Evolutionary conservation across 345 rosid genomes (phyloP).

Genomic region (Gynandropsis gynandra): DNA sequence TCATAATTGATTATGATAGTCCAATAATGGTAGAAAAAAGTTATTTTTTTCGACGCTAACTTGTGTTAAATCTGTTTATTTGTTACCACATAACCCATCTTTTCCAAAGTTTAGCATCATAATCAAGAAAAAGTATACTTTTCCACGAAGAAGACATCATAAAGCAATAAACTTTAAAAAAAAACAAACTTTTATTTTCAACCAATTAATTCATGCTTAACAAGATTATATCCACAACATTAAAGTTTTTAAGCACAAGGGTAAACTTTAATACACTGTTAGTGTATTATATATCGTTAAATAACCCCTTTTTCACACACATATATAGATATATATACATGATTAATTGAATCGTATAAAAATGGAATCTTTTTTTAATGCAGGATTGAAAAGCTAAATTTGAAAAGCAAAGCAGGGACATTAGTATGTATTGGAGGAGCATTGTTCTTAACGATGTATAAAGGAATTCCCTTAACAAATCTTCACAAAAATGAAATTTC

Average conservation of each 20-base stretch:
- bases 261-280: no score
- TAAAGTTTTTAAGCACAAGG: background rate
- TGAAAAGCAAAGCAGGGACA: slow-evolving; percentile 37
- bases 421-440: slow-evolving; percentile 46
- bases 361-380: background rate
- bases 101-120: no score
- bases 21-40: no score
- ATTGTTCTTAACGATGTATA: slow-evolving; percentile 40
- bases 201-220: no score
- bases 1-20: no score
- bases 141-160: background rate
- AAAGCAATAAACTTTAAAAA: background rate
- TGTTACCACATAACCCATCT: no score
- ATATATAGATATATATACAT: background rate
- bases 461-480: slow-evolving; percentile 33
- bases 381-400: slow-evolving; percentile 44
- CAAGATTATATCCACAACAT: no score
- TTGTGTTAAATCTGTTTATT: no score
- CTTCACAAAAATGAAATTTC: background rate
- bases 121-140: background rate
- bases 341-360: slow-evolving; percentile 3
- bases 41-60: no score
- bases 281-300: no score
- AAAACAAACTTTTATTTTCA: no score
- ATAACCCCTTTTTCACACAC: background rate